phyloP scores from a whole-genome alignment of 352 stramenopile genomes.

The Pythium brassicae region DNA sequence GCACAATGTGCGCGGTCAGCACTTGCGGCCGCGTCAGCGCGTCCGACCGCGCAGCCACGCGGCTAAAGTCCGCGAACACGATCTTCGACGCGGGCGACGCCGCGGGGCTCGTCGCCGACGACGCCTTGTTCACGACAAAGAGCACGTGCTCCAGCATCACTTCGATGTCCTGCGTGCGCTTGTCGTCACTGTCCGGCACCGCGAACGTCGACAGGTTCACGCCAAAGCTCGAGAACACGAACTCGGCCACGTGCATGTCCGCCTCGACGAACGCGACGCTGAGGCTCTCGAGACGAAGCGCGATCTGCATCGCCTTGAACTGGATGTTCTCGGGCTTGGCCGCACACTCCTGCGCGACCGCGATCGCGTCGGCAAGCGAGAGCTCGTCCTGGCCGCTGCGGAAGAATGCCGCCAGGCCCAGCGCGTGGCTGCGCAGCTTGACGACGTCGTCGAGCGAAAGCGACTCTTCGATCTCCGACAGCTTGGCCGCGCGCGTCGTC shows the following conservation, averaged over 20 bases:
- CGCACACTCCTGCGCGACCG: constrained; percentile 36
- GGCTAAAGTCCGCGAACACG: constrained; percentile 53
- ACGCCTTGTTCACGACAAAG: constrained; percentile 43
- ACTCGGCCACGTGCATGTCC: constrained; percentile 35
- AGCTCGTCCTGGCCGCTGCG: constrained; percentile 31
- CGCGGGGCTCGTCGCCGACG: constrained; percentile 23
- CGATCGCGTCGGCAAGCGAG: constrained; percentile 32
- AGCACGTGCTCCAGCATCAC: constrained; percentile 41
- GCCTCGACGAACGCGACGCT: constrained; percentile 44
- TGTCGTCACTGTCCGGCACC: constrained; percentile 36
- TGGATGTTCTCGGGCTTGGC: constrained; percentile 42
- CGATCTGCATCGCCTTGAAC: constrained; percentile 51
- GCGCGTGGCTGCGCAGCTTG: constrained; percentile 32
- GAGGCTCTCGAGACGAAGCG: constrained; percentile 47
- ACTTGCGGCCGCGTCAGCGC: constrained; percentile 32
- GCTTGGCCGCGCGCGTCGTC: constrained; percentile 28
- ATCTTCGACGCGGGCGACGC: constrained; percentile 41
- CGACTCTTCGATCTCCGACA: constrained; percentile 30
- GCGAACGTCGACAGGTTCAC: constrained; percentile 40
- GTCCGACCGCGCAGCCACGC: constrained; percentile 20
- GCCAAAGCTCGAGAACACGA: constrained; percentile 45
- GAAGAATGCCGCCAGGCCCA: constrained; percentile 40
- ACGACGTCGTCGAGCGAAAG: constrained; percentile 51
- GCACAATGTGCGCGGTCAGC: constrained; percentile 34
- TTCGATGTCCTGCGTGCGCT: constrained; percentile 46